phyloP scores from a whole-genome alignment of 208 protist species.

The Trypanosoma caninum region DNA sequence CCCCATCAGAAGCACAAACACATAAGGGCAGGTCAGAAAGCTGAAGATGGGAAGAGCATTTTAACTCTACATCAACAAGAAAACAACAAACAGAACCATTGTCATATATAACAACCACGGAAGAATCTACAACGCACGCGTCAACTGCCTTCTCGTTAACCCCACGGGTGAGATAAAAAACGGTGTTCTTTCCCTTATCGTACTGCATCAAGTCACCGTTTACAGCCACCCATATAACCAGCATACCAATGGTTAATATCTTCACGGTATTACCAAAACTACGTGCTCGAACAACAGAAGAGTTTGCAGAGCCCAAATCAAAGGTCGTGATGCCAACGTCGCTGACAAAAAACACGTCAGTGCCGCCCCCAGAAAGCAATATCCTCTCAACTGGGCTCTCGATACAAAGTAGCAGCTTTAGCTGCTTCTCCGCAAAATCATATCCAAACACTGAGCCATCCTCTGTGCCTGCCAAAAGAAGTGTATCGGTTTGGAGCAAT shows the following conservation, averaged over 20 bases:
- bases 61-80: not conserved
- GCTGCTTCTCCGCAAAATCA: constrained; percentile 1
- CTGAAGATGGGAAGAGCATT: constrained; percentile 13
- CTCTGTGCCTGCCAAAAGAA: constrained; percentile 21
- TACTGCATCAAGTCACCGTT: constrained; percentile 19
- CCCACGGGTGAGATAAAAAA: not conserved
- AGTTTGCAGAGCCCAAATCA: not conserved
- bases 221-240: constrained; percentile 6
- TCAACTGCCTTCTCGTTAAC: constrained; percentile 17
- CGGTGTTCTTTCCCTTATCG: constrained; percentile 8
- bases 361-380: constrained; percentile 8
- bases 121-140: constrained; percentile 15
- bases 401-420: constrained; percentile 6
- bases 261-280: constrained; percentile 13
- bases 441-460: constrained; percentile 23
- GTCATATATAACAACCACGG: constrained; percentile 17
- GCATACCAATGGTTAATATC: constrained; percentile 3
- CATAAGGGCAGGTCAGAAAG: constrained; percentile 11
- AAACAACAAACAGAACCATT: constrained; percentile 22
- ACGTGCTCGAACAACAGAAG: constrained; percentile 2
- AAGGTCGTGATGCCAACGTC: constrained; percentile 12
- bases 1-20: constrained; percentile 13
- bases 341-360: constrained; percentile 15
- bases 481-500: not conserved
- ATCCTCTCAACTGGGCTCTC: constrained; percentile 14